Evolutionary conservation across 108 stramenopile species (phyloP), one percentile per base, ranked within the genome.

Genomic region (Schizochytrium sp.): DNA sequence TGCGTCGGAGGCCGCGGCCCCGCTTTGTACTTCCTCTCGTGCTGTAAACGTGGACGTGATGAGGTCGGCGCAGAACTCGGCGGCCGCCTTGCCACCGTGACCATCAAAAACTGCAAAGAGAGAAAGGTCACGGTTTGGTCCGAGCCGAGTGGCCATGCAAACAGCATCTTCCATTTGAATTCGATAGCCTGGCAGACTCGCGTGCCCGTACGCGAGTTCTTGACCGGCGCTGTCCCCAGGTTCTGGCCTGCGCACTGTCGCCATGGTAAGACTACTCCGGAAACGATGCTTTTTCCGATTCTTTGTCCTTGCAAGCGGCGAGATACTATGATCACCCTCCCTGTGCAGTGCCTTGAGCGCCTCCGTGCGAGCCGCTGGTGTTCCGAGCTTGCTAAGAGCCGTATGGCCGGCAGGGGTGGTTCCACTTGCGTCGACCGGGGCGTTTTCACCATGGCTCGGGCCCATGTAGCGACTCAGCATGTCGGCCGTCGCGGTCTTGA

Each of bases 41-140:
- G 28, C 34, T 41, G 16, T 6, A 45, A 83, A 83, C 14, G n/a
- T 18, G 4, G 19, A 14, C 76, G 12, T 45, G 3, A 83, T 47
- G 25, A 6, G 10, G n/a, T 12, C 23, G 18, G 76, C 45, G 45
- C 48, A n/a, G 16, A 83, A 53, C 43, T 53, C 51, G 25, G 76
- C 76, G 10, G 51, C n/a, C 0, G 76, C 45, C n/a, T 28, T 21
- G 19, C 90, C 97, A 5, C 96, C 96, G 88, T 98, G 97, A 14
- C 97, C 97, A 91, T 98, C 97, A 89, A 97, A 98, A 10, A 98
- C 96, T 18, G 93, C 95, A 87, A 97, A 95, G 43, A 98, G 71
- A 88, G 72, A 34, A 44, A 92, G 90, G 55, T 60, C 51, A 47
- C 51, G 53, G 63, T 55, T 25, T 53, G 72, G 60, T 83, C 88